Percentiles rank a stretch among this genome's conserved stretches.
Conservation (phyloP, 495 filamentous ascomycete genomes). For the Aspergillus nidulans region DNA sequence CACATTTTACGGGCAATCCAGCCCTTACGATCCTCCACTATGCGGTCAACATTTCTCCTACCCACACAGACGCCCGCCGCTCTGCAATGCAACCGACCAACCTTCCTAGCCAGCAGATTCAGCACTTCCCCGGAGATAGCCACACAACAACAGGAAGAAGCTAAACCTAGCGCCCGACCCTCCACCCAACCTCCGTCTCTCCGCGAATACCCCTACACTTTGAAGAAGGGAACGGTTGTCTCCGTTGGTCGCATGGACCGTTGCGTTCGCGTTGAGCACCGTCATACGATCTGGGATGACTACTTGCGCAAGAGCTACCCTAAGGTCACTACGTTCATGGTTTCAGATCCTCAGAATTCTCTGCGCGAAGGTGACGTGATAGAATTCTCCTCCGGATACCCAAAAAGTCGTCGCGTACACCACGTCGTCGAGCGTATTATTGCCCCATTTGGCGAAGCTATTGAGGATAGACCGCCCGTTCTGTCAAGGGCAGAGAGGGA, state of each 20-base stretch:
- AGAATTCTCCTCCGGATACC: conserved; percentile 65
- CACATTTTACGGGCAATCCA: conserved; percentile 33
- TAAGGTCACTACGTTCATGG: conserved; percentile 46
- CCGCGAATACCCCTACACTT: conserved; percentile 36
- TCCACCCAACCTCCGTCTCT: conserved; percentile 24
- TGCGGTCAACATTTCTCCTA: conserved; percentile 22
- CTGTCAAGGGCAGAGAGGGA: conserved; percentile 59
- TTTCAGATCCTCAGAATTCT: conserved; percentile 72
- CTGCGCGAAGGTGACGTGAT: conserved; percentile 74
- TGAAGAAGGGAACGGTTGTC: conserved; percentile 42
- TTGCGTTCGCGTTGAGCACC: conserved; percentile 38
- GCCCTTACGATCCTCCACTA: conserved; percentile 32
- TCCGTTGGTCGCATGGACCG: conserved; percentile 45
- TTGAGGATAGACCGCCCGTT: conserved; percentile 60
- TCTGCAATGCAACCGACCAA: conserved; percentile 17
- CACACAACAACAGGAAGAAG: conserved; percentile 9
- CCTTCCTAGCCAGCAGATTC: conserved; percentile 15
- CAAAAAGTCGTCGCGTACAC: conserved; percentile 59
- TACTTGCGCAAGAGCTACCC: conserved; percentile 41
- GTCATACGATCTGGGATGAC: conserved; percentile 33
- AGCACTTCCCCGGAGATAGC: conserved; percentile 15
- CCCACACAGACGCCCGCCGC: conserved; percentile 22
- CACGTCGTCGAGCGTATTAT: conserved; percentile 78
- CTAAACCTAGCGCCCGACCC: conserved; percentile 3
- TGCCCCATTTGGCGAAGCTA: conserved; percentile 61